Base-by-base conservation (phyloP, 2,329 filamentous ascomycete genomes). In the Apiospora sp. region DNA sequence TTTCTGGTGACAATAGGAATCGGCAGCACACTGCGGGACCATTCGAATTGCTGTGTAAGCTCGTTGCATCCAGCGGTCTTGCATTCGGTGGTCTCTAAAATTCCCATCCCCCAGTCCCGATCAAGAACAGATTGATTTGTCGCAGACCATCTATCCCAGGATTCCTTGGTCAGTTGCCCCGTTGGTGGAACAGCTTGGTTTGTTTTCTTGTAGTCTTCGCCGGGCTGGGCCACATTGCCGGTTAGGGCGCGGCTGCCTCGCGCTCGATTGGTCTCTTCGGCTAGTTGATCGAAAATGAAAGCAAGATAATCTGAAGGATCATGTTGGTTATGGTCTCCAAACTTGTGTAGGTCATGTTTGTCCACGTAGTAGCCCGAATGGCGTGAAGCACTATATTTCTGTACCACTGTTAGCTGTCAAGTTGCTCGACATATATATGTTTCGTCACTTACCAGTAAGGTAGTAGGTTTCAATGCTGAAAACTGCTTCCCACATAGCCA, bases 251-350 rank as follows among this genome's bases (percentile, higher is more conserved):
- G 73, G 24, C 70, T 71, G n/a, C 70, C 85, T n/a, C 86, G 84
- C 19, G 81, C 81, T 37, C 80, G 81, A 80, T 98, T 97, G 6
- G 97, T 91, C 82, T 99, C 96, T 79, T 96, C 93, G 77, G 96
- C 92, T 16, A 98, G 86, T 75, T 93, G 92, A 71, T 94, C 91
- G 49, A 97, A 87, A 37, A 98, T 82, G 79, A 97, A 98, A 67
- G 91, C 91, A 76, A 96, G 91, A 76, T 97, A 97, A 78, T 98
- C 96, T 75, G 95, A 93, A 1, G 95, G 93, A 79, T 99, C 96
- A 82, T 98, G 96, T 80, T 98, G 96, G 69, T 90, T 85, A 34
- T 87, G 92, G 19, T 92, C 93, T 84, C 95, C 96, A 8, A 89
- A 75, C 27, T 74, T 24, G 13, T 51, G 0, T 1, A 8, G n/a